Conservation (phyloP, 2,329 filamentous ascomycete genomes). For the Pestalotiopsis sp. region DNA sequence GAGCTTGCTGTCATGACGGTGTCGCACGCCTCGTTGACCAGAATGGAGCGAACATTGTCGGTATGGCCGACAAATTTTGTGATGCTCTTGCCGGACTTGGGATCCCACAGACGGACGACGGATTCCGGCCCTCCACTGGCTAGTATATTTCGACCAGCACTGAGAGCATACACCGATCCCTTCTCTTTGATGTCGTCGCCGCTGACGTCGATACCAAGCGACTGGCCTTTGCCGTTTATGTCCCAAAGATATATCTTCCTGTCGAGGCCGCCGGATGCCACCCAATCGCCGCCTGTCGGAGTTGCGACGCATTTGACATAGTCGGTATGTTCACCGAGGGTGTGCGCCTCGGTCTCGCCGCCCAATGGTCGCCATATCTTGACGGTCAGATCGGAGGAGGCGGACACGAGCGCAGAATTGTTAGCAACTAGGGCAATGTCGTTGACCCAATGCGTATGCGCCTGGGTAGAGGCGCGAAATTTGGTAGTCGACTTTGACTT, state of each 20-base stretch:
- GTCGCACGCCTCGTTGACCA: slow-evolving; percentile 87
- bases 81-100: slow-evolving; percentile 82
- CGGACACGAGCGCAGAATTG: slow-evolving; percentile 81
- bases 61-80: slow-evolving; percentile 98
- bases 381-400: slow-evolving; percentile 91
- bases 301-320: slow-evolving; percentile 95
- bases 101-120: slow-evolving; percentile 90
- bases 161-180: slow-evolving; percentile 92
- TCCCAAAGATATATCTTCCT: slow-evolving; percentile 94
- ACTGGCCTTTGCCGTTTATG: slow-evolving; percentile 82
- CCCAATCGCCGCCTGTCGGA: slow-evolving; percentile 74
- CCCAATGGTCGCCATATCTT: slow-evolving; percentile 86
- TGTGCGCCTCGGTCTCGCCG: slow-evolving; percentile 68
- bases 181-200: slow-evolving; percentile 87
- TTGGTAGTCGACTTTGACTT: slow-evolving; percentile 53
- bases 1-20: slow-evolving; percentile 93
- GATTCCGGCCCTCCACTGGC: slow-evolving; percentile 94
- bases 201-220: slow-evolving; percentile 80
- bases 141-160: slow-evolving; percentile 77
- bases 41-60: slow-evolving; percentile 88
- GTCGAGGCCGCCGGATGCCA: slow-evolving; percentile 91
- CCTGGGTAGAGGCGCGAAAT: slow-evolving; percentile 66
- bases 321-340: slow-evolving; percentile 91
- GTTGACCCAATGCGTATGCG: slow-evolving; percentile 96
- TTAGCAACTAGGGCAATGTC: slow-evolving; percentile 82